A percentile compares a stretch with the other conserved stretches of the same genome.
Conservation (phyloP, 176 grass and related monocot species). For the Rhynchospora breviuscula region DNA sequence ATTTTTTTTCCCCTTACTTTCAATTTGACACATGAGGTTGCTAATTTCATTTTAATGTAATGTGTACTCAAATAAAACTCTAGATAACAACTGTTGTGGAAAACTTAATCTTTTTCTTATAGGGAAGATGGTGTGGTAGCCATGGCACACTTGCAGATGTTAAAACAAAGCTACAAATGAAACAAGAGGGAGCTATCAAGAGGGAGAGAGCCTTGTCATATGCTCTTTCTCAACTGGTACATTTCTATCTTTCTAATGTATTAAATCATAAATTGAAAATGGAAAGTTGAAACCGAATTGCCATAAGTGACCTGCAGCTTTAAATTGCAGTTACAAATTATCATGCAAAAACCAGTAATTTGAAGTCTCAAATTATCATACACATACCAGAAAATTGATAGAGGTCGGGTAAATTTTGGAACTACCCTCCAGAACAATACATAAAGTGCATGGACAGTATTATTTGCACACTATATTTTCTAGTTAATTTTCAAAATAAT, state of each 20-base stretch:
- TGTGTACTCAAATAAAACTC: not conserved
- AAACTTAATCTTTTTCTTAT: not conserved
- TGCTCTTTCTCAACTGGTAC: slow-evolving; percentile 61
- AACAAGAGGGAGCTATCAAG: slow-evolving; percentile 54
- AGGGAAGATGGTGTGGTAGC: slow-evolving; percentile 74
- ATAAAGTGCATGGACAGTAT: not conserved
- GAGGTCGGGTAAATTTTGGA: not conserved
- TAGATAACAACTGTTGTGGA: not conserved
- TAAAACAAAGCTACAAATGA: slow-evolving; percentile 61
- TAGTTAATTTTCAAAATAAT: not conserved
- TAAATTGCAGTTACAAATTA: too few species aligned
- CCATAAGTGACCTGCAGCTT: not conserved
- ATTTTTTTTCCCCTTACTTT: not conserved
- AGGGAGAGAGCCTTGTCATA: slow-evolving; percentile 67
- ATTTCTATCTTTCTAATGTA: not conserved
- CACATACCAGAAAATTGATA: not conserved
- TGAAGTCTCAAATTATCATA: not conserved
- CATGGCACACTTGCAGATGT: slow-evolving; percentile 52
- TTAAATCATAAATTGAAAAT: slow-evolving; percentile 2
- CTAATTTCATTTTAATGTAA: not conserved
- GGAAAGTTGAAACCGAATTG: not conserved
- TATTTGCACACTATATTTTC: not conserved
- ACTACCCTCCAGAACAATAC: slow-evolving; percentile 1
- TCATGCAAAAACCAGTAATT: not conserved
- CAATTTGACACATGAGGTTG: not conserved